Conservation (phyloP, 768 basidiomycete species). For the Kwoniella dejecticola region DNA sequence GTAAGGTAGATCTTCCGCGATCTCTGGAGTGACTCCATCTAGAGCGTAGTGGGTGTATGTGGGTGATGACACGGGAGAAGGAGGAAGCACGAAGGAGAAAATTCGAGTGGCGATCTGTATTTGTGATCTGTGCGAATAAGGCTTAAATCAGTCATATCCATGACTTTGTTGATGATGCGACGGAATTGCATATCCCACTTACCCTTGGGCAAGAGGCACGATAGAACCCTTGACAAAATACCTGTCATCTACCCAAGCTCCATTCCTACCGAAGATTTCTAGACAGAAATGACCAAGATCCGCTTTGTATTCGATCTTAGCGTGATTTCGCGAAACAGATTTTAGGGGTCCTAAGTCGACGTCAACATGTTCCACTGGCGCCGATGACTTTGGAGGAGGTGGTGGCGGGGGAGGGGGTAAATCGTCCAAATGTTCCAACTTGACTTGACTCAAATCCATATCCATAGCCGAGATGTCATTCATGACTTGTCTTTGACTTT, state of each 20-base stretch:
- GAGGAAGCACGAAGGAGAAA: constrained; percentile 95
- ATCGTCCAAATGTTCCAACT: constrained; percentile 13
- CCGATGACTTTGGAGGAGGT: constrained; percentile 28
- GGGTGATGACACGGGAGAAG: constrained; percentile 55
- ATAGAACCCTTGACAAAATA: constrained; percentile 87
- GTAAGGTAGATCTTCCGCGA: constrained; percentile 40
- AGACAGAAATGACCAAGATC: constrained; percentile 59
- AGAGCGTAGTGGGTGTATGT: constrained; percentile 27
- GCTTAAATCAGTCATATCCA: background rate
- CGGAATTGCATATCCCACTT: constrained; percentile 30
- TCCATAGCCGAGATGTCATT: background rate
- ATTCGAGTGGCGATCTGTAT: constrained; percentile 88
- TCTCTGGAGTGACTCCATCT: constrained; percentile 19
- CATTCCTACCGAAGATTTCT: constrained; percentile 91
- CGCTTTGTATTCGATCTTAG: constrained; percentile 69
- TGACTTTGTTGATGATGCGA: no score
- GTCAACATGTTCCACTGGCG: constrained; percentile 54
- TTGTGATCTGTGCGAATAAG: constrained; percentile 36
- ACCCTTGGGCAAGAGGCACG: constrained; percentile 85
- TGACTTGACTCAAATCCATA: constrained; percentile 8
- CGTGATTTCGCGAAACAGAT: constrained; percentile 96
- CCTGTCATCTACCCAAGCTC: constrained; percentile 96
- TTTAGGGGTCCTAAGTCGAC: constrained; percentile 91
- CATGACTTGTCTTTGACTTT: no score
- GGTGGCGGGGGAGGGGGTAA: constrained; percentile 37